These are phyloP conservation scores for Plicaturopsis crispa DNA, from an alignment of 768 basidiomycete genomes.

Conservation along the genomic window DNA sequence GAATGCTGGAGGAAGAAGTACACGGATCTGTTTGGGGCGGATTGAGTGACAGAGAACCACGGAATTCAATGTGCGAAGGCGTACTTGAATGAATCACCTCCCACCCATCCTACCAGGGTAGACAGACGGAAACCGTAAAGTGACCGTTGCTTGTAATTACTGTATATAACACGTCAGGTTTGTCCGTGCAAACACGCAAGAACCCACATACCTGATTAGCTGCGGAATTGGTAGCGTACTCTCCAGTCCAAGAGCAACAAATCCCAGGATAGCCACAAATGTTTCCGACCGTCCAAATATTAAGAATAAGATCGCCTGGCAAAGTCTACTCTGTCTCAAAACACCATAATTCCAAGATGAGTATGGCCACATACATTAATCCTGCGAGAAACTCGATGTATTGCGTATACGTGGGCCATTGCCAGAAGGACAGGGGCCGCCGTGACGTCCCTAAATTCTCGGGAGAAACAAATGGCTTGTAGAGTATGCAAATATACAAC, in stretches of 20 bases:
- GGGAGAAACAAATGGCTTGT: conserved; percentile 51
- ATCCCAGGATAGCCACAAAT: conserved; percentile 63
- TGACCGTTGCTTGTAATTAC: conserved; percentile 74
- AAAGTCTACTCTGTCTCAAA: conserved; percentile 31
- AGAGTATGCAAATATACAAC: conserved; percentile 75
- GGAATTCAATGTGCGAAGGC: conserved; percentile 11
- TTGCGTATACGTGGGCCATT: conserved; percentile 72
- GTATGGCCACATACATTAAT: conserved; percentile 46
- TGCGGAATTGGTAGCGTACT: conserved; percentile 86
- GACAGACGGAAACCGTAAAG: conserved; percentile 81
- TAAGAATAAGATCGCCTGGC: conserved; percentile 65
- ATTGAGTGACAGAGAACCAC: background rate
- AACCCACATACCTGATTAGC: conserved; percentile 52
- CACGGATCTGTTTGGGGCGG: conserved; percentile 39
- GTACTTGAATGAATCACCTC: conserved; percentile 83
- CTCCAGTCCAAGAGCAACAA: conserved; percentile 73
- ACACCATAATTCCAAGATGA: background rate
- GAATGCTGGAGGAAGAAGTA: conserved; percentile 75
- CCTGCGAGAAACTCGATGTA: conserved; percentile 80
- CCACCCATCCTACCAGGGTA: conserved; percentile 76
- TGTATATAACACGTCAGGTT: conserved; percentile 21
- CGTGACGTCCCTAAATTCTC: conserved; percentile 52
- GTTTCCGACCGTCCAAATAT: conserved; percentile 58
- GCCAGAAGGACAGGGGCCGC: conserved; percentile 76
- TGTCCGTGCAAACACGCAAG: conserved; percentile 1